phyloP scores from a whole-genome alignment of 2,329 filamentous ascomycete species.

The Dryadomyces sulphureus region DNA sequence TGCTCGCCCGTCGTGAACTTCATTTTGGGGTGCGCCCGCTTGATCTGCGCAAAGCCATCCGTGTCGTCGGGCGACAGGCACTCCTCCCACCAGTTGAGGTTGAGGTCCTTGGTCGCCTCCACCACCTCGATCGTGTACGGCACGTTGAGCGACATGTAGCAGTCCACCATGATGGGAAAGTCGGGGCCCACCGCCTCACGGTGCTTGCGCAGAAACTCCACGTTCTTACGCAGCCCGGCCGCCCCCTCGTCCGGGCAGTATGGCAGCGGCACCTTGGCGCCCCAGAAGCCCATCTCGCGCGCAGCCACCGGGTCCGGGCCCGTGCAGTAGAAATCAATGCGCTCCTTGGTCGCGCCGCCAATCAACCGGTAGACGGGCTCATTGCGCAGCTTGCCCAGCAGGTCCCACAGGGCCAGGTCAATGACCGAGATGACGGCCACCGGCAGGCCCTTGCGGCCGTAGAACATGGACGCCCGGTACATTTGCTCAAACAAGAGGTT shows the following conservation, averaged over 20 bases:
- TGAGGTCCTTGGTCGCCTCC: slow-evolving; percentile 65
- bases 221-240: slow-evolving; percentile 70
- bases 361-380: slow-evolving; percentile 94
- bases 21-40: slow-evolving; percentile 74
- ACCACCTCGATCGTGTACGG: slow-evolving; percentile 85
- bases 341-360: slow-evolving; percentile 72
- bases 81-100: slow-evolving; percentile 98
- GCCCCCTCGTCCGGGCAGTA: slow-evolving; percentile 81
- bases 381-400: slow-evolving; percentile 77
- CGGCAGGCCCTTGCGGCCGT: slow-evolving; percentile 82
- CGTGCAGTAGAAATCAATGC: slow-evolving; percentile 87
- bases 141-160: slow-evolving; percentile 93
- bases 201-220: slow-evolving; percentile 76
- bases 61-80: slow-evolving; percentile 83
- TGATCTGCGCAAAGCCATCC: slow-evolving; percentile 79
- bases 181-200: slow-evolving; percentile 74
- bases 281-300: slow-evolving; percentile 77
- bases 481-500: slow-evolving; percentile 92
- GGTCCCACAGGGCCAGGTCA: slow-evolving; percentile 83
- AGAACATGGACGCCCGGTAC: slow-evolving; percentile 94
- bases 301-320: slow-evolving; percentile 71
- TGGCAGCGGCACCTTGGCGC: slow-evolving; percentile 78
- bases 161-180: slow-evolving; percentile 89
- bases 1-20: slow-evolving; percentile 96
- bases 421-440: slow-evolving; percentile 89